Percentiles rank a stretch among this genome's conserved stretches.
Evolutionary conservation across 257 asterid species (phyloP).

Genomic region (Euphrasia confusa): DNA sequence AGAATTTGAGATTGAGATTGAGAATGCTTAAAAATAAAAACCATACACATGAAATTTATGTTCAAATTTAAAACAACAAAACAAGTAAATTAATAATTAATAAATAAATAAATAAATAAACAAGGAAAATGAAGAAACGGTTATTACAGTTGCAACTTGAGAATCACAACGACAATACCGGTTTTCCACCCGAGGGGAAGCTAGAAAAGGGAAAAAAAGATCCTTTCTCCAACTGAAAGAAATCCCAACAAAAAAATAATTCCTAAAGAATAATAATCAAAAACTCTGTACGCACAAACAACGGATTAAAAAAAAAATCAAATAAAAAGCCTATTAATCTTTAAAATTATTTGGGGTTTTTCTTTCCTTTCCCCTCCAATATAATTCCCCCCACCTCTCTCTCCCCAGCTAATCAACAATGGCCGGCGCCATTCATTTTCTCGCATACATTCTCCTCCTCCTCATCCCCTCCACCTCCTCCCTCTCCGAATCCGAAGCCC

Average conservation of each 20-base stretch:
- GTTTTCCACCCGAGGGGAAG: constrained; percentile 27
- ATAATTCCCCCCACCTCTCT: not conserved
- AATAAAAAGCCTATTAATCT: constrained; percentile 4
- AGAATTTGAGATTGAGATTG: too few species aligned
- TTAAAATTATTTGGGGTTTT: not conserved
- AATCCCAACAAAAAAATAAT: constrained; percentile 10
- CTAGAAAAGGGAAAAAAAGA: not conserved
- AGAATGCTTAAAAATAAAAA: too few species aligned
- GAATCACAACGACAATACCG: constrained; percentile 33
- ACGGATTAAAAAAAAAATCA: not conserved
- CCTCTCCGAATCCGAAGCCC: constrained; percentile 50
- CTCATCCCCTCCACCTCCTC: constrained; percentile 26
- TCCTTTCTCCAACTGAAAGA: constrained; percentile 21
- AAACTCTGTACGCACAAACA: not conserved
- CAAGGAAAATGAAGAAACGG: constrained; percentile 18
- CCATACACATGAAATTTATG: too few species aligned
- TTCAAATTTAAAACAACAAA: not conserved
- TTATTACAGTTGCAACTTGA: constrained; percentile 32
- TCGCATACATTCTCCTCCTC: constrained; percentile 30
- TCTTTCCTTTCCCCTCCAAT: not conserved
- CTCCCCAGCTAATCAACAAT: constrained; percentile 16
- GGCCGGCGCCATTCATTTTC: constrained; percentile 38
- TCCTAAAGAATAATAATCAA: not conserved
- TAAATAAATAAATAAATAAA: not conserved
- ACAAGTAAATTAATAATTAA: not conserved